Percentiles rank a stretch among this genome's conserved stretches.
These are phyloP conservation scores for Corchorus capsularis DNA, from an alignment of 345 rosid genomes.

Conservation along the genomic window DNA sequence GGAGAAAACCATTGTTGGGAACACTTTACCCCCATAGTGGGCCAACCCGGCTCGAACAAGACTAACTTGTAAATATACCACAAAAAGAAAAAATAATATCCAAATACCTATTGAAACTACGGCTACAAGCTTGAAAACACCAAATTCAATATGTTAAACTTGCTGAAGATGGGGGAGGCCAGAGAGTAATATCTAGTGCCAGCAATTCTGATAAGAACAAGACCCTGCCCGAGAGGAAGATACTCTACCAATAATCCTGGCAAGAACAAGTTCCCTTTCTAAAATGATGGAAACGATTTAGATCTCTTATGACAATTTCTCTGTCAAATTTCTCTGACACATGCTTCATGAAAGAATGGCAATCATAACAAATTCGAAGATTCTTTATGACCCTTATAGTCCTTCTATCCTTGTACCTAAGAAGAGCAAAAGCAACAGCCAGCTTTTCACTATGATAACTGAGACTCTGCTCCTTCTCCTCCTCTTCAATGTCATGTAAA, in stretches of 20 bases:
- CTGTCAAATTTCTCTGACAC: slow-evolving; percentile 32
- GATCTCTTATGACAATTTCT: slow-evolving; percentile 42
- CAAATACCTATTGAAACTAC: too few species aligned
- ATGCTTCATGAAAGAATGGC: slow-evolving; percentile 55
- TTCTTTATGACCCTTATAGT: slow-evolving; percentile 48
- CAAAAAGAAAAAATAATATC: too few species aligned
- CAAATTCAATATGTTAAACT: too few species aligned
- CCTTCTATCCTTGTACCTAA: slow-evolving; percentile 24
- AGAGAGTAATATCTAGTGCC: not conserved
- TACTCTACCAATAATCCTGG: slow-evolving; percentile 42
- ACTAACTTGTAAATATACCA: too few species aligned
- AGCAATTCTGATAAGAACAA: slow-evolving; percentile 37
- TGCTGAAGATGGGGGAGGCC: too few species aligned
- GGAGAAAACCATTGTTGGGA: too few species aligned
- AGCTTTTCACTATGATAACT: slow-evolving; percentile 53
- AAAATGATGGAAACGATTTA: slow-evolving; percentile 56
- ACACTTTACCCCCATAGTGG: too few species aligned
- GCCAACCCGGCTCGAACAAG: too few species aligned
- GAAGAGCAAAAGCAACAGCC: slow-evolving; percentile 51
- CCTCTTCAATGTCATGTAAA: slow-evolving; percentile 54
- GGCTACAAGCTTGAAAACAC: too few species aligned
- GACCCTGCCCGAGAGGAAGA: slow-evolving; percentile 26
- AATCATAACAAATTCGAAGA: slow-evolving; percentile 45
- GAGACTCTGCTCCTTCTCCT: slow-evolving; percentile 55
- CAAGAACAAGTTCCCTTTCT: slow-evolving; percentile 45